Percentiles rank a stretch among this genome's conserved stretches.
Evolutionary conservation across 2,329 filamentous ascomycete species (phyloP).

Genomic region (Ceratocystis huliohia): DNA sequence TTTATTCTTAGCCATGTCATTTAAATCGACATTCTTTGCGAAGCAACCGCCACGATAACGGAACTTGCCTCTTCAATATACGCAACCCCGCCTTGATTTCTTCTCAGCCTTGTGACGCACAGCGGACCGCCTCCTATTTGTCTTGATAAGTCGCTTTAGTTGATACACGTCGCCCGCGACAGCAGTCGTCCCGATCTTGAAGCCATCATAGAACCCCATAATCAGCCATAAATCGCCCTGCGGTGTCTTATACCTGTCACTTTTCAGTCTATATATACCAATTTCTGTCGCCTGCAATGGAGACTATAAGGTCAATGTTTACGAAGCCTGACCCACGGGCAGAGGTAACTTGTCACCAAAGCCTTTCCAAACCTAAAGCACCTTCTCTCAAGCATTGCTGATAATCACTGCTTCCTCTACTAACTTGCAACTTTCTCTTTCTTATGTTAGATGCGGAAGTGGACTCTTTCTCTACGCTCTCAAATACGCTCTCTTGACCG

Average conservation of each 20-base stretch:
- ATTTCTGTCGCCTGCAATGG: conserved; percentile 47
- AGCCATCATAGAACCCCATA: neutral
- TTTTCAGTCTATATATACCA: neutral
- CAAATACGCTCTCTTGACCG: conserved; percentile 93
- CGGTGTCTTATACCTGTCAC: neutral
- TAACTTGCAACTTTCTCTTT: neutral
- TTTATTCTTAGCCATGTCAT: conserved; percentile 1
- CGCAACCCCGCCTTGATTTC: neutral
- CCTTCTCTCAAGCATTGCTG: neutral
- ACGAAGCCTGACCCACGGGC: conserved; percentile 85
- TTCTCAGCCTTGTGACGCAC: neutral
- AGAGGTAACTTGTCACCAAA: conserved; percentile 47
- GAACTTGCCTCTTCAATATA: neutral
- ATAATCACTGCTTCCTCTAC: neutral
- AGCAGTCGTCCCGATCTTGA: neutral
- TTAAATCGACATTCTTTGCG: conserved; percentile 10
- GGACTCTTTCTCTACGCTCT: conserved; percentile 74
- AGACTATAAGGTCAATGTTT: conserved; percentile 74
- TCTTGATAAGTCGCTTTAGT: neutral
- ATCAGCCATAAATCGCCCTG: neutral
- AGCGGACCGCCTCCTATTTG: neutral
- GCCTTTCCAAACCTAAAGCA: neutral
- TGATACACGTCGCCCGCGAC: neutral
- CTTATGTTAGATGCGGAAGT: conserved; percentile 71
- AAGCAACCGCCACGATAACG: neutral